Conservation (phyloP, 768 basidiomycete genomes). For the Cyclocybe cylindracea region DNA sequence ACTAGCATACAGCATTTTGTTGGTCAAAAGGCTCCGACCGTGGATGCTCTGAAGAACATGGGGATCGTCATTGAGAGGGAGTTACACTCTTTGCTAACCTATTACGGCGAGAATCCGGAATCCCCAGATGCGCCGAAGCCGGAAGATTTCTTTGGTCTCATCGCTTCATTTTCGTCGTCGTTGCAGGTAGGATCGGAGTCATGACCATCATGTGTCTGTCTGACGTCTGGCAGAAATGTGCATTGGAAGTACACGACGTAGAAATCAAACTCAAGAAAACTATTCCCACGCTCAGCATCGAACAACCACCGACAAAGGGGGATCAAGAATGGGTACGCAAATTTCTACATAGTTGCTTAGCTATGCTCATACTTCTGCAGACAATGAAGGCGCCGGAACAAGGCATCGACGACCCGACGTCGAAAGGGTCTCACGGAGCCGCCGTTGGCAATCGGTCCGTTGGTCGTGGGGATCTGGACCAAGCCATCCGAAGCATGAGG, state of each 20-base stretch:
- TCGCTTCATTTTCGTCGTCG: constrained; percentile 73
- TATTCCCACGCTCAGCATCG: constrained; percentile 22
- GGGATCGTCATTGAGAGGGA: constrained; percentile 57
- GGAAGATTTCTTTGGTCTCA: constrained; percentile 80
- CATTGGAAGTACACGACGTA: constrained; percentile 62
- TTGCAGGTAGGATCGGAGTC: constrained; percentile 50
- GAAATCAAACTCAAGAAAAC: constrained; percentile 33
- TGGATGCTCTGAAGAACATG: constrained; percentile 71
- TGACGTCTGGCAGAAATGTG: constrained; percentile 58
- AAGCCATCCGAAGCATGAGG: constrained; percentile 80
- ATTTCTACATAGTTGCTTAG: too few relatives aligned
- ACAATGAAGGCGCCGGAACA: constrained; percentile 36
- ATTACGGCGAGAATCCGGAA: constrained; percentile 78
- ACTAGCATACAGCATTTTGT: constrained; percentile 47
- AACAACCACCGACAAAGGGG: constrained; percentile 22
- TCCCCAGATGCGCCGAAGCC: constrained; percentile 66
- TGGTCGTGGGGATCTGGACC: constrained; percentile 79
- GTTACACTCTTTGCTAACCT: constrained; percentile 58
- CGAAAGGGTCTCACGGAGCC: constrained; percentile 38
- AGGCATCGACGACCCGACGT: constrained; percentile 17
- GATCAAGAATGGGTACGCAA: constrained; percentile 12
- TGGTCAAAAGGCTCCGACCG: constrained; percentile 43
- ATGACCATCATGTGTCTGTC: not conserved
- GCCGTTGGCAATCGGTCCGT: constrained; percentile 53
- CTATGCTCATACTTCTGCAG: constrained; percentile 28